phyloP scores from a whole-genome alignment of 805 yeast species.

The Hanseniaspora lindneri region DNA sequence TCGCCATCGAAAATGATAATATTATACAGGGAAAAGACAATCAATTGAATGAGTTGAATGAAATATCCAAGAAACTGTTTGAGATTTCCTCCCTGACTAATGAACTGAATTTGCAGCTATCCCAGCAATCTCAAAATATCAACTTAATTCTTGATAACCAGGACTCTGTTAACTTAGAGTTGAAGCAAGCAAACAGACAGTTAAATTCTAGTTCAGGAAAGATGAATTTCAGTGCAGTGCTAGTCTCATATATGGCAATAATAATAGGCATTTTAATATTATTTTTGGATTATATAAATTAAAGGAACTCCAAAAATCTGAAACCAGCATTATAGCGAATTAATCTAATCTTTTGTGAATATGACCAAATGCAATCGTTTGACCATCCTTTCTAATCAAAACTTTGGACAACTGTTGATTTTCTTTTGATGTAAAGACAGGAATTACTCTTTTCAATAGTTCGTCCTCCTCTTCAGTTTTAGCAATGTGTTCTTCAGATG shows the following conservation, averaged over 20 bases:
- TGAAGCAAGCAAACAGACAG: constrained; percentile 58
- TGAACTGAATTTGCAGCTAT: constrained; percentile 61
- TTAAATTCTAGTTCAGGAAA: constrained; percentile 55
- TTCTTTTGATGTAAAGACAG: constrained; percentile 74
- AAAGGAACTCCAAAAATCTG: constrained; percentile 11
- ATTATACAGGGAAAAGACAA: constrained; percentile 43
- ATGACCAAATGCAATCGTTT: constrained; percentile 93
- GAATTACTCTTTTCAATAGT: constrained; percentile 51
- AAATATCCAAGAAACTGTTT: constrained; percentile 48
- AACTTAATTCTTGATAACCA: constrained; percentile 53
- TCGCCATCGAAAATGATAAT: constrained; percentile 49
- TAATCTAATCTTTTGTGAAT: constrained; percentile 42
- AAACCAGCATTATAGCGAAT: constrained; percentile 16
- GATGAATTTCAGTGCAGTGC: constrained; percentile 48
- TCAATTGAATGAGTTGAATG: constrained; percentile 48
- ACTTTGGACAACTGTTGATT: constrained; percentile 92
- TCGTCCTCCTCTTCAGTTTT: neutral
- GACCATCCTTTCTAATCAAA: constrained; percentile 95
- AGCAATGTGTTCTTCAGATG: neutral
- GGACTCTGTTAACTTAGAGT: constrained; percentile 51
- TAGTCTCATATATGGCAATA: constrained; percentile 45
- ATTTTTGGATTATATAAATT: constrained; percentile 40
- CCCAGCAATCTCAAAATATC: constrained; percentile 60
- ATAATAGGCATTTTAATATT: constrained; percentile 46
- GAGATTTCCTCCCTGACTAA: constrained; percentile 68